A percentile compares a stretch with the other conserved stretches of the same genome.
Evolutionary conservation across 306 rosid genomes (phyloP).

Genomic region (Cucumis sativus): DNA sequence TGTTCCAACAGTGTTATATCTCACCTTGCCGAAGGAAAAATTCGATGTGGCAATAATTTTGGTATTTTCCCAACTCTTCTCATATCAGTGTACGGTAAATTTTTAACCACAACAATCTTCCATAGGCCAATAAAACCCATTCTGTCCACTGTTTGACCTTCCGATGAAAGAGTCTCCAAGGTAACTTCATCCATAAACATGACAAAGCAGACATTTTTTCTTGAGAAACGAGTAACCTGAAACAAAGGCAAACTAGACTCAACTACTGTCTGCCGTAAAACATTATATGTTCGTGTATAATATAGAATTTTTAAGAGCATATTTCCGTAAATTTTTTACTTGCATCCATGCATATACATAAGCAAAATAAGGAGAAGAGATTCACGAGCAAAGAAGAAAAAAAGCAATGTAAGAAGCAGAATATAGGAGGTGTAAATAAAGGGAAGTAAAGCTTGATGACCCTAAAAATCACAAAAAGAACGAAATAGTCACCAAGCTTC

Average conservation of each 20-base stretch:
- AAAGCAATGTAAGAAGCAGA: neutral
- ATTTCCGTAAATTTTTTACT: neutral
- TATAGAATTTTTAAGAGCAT: neutral
- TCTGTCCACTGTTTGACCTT: conserved; percentile 67
- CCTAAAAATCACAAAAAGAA: neutral
- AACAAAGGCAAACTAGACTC: conserved; percentile 15
- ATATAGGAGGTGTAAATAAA: neutral
- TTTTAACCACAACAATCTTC: conserved; percentile 76
- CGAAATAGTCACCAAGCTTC: neutral
- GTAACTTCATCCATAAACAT: conserved; percentile 85
- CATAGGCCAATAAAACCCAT: conserved; percentile 90
- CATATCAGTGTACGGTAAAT: conserved; percentile 83
- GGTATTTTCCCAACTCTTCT: conserved; percentile 95
- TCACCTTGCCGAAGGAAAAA: conserved; percentile 94
- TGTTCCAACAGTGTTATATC: conserved; percentile 7
- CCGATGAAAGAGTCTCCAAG: conserved; percentile 47
- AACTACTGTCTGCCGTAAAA: neutral
- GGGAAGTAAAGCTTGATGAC: neutral
- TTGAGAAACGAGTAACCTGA: conserved; percentile 81
- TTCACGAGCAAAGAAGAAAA: too few relatives aligned
- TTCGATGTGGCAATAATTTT: conserved; percentile 83
- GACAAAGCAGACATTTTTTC: conserved; percentile 90
- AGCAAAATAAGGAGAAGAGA: neutral
- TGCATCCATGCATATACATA: neutral
- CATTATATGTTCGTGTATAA: neutral